phyloP scores from a whole-genome alignment of 2,329 filamentous ascomycete species.

The Zymoseptoria crescenta region DNA sequence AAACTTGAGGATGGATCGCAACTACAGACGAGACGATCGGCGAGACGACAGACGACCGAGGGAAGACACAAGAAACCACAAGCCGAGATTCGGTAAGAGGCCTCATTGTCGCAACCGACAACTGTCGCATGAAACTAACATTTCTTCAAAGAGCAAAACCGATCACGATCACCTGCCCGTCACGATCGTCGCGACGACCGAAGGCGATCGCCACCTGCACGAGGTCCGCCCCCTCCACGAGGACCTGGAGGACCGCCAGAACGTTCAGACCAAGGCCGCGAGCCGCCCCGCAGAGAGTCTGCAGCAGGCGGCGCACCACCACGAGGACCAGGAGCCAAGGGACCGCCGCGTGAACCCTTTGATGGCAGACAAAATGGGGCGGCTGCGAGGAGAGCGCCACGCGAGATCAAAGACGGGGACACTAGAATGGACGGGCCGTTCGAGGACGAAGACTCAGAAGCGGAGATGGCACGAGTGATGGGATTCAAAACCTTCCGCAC shows the following conservation, averaged over 20 bases:
- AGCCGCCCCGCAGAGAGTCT: constrained; percentile 11
- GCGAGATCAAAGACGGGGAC: constrained; percentile 10
- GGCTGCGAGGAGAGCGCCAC: background rate
- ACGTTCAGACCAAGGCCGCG: constrained; percentile 16
- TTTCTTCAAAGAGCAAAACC: constrained; percentile 18
- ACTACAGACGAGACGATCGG: constrained; percentile 19
- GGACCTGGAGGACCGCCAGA: constrained; percentile 10
- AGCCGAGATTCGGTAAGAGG: constrained; percentile 21
- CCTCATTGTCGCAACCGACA: background rate
- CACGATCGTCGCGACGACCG: constrained; percentile 25
- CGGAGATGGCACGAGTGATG: constrained; percentile 76
- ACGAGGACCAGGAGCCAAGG: constrained; percentile 8
- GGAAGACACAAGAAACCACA: constrained; percentile 21
- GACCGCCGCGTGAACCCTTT: constrained; percentile 3
- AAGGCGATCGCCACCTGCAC: constrained; percentile 22
- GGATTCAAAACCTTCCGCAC: constrained; percentile 79
- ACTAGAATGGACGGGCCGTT: constrained; percentile 17
- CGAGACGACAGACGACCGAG: constrained; percentile 16
- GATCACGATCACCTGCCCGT: constrained; percentile 26
- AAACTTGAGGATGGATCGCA: constrained; percentile 19
- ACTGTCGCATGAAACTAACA: constrained; percentile 8
- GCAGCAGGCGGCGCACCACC: constrained; percentile 5
- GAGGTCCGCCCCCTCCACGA: constrained; percentile 9
- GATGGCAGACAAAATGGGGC: constrained; percentile 3
- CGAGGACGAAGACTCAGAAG: constrained; percentile 52